Evolutionary conservation across 1,284 basidiomycete species (phyloP).

Genomic region (Phylloboletellus chloephorus): DNA sequence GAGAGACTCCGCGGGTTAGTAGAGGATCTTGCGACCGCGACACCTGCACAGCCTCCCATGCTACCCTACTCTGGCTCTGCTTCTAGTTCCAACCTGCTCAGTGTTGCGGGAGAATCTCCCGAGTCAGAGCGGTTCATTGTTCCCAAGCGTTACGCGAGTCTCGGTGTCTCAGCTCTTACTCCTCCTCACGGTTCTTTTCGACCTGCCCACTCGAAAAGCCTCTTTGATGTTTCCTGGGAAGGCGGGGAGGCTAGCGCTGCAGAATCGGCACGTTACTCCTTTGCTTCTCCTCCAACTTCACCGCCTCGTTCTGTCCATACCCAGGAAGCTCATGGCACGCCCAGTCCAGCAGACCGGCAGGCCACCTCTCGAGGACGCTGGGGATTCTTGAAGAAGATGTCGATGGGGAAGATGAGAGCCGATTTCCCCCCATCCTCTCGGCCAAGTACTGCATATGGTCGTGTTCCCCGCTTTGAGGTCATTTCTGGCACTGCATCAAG

Average conservation of each 20-base stretch:
- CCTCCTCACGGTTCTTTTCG: constrained; percentile 36
- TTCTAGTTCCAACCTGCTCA: constrained; percentile 59
- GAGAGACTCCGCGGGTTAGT: constrained; percentile 24
- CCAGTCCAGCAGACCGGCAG: constrained; percentile 27
- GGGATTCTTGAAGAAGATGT: constrained; percentile 96
- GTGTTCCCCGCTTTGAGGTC: constrained; percentile 22
- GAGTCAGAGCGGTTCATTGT: constrained; percentile 33
- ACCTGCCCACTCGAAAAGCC: constrained; percentile 44
- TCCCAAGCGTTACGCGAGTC: constrained; percentile 60
- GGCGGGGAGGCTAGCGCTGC: constrained; percentile 12
- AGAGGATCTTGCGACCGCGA: constrained; percentile 14
- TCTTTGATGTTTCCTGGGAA: constrained; percentile 38
- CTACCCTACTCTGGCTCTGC: constrained; percentile 53
- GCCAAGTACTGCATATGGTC: constrained; percentile 16
- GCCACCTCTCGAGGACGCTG: constrained; percentile 51
- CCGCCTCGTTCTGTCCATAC: constrained; percentile 23
- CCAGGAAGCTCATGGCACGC: constrained; percentile 14
- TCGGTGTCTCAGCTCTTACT: constrained; percentile 47
- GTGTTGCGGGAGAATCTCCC: constrained; percentile 30
- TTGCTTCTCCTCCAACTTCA: constrained; percentile 26
- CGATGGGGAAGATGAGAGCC: constrained; percentile 77
- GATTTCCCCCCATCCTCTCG: constrained; percentile 42
- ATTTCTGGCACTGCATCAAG: constrained; percentile 16
- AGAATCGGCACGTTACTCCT: constrained; percentile 24
- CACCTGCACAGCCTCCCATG: constrained; percentile 37